Conservation (phyloP, 306 rosid species). For the barrel medic (Medicago truncatula) region DNA sequence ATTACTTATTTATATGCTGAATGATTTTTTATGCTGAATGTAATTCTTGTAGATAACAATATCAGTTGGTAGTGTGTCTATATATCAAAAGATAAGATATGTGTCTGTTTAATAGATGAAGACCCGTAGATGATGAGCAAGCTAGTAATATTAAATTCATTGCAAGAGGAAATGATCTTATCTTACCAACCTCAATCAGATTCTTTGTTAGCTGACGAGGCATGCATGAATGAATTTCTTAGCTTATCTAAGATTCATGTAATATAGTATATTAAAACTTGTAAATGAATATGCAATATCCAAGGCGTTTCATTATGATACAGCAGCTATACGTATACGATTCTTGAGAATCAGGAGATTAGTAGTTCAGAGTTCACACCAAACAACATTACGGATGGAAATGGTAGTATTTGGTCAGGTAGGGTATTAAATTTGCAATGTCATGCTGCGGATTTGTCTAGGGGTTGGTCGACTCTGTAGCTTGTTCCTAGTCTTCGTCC, state of each 20-base stretch:
- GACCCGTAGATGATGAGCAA: not conserved
- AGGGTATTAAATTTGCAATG: too few species aligned
- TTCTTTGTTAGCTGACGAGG: conserved; percentile 35
- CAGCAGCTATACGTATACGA: too few species aligned
- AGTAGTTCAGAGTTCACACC: not conserved
- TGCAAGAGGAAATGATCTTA: conserved; percentile 41
- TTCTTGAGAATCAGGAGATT: too few species aligned
- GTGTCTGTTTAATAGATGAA: not conserved
- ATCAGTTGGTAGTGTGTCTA: not conserved
- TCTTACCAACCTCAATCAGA: conserved; percentile 47
- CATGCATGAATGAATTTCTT: conserved; percentile 13
- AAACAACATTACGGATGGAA: too few species aligned
- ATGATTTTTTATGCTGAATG: too few species aligned
- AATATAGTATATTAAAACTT: conserved; percentile 1
- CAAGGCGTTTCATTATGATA: too few species aligned
- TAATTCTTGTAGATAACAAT: too few species aligned
- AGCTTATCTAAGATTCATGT: conserved; percentile 42
- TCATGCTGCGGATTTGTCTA: too few species aligned
- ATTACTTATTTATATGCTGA: too few species aligned
- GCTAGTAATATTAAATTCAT: conserved; percentile 28
- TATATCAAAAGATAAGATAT: conserved; percentile 7
- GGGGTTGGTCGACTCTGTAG: too few species aligned
- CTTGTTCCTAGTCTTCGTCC: too few species aligned
- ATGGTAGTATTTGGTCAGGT: too few species aligned
- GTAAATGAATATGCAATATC: not conserved